Base-by-base conservation (phyloP, 345 rosid species). In the Populus deltoides region DNA sequence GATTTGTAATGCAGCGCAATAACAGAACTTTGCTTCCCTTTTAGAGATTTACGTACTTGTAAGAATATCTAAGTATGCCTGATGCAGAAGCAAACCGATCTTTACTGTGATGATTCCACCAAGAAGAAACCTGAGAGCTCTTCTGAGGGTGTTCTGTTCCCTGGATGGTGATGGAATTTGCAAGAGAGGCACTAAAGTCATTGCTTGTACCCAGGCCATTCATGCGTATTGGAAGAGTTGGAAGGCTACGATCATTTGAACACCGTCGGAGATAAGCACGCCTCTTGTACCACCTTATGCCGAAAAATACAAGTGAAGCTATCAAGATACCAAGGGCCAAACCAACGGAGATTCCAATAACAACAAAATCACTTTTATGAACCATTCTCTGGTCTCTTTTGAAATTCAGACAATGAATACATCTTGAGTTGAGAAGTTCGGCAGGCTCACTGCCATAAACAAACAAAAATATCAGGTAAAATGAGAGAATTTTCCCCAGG, bases 321-420 rank as follows among this genome's bases (percentile, higher is more conserved):
- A 96, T 83, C 86, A 90, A 81, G 78, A 93, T 72, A 72, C 97
- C 97, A 71, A 93, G 86, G 70, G 94, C 92, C 83, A 92, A 83
- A 72, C 98, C 94, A 66, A 80, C 97, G 25, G 91, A 90, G 75
- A 90, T 75, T 62, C 97, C 94, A 71, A 93, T 83, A 68, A 83
- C 80, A 51, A 95, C 88, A 68, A 93, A 86, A 84, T 81, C 89
- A 79, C 80, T 69, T 77, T 77, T 70, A 65, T 41, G 78, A 80
- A 65, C 81, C 99, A 95, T 95, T 80, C 72, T 90, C 77, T 69
- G 76, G 88, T 85, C 70, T 81, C 76, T 80, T 82, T 78, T 78
- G 79, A 74, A 76, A 74, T 71, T 81, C 80, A 72, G 75, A 70
- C 67, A 53, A 47, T 76, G 85, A 71, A 71, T 82, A 74, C 97